Evolutionary conservation across 106 monocot species (phyloP), one percentile per base, ranked within the genome.

Genomic region (Dendrobium catenatum): DNA sequence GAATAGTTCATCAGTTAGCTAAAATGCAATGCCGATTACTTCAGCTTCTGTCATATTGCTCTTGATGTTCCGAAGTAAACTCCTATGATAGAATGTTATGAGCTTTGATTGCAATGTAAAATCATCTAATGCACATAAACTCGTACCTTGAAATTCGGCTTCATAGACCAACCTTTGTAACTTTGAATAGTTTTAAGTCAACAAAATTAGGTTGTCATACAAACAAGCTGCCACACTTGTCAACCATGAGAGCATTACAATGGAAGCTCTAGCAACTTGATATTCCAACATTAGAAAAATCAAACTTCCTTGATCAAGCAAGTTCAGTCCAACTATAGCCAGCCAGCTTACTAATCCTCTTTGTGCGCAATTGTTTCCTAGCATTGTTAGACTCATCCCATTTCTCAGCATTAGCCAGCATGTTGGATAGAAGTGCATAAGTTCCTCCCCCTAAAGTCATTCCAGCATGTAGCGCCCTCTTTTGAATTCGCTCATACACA

Each of bases 301-400:
- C 26, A 66, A 66, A 76, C 17, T 49, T 48, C 26, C 19, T 4
- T 4, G 9, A 76, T 76, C 76, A 76, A 27, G 24, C 24, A 9
- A 47, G 9, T 49, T 83, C 82, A 79, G 80, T 81, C 88, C 86
- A 86, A 80, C 86, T 88, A 85, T 80, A 83, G 7, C 88, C 88
- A 55, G n/a, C 80, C 4, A 40, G 47, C 72, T 91, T 88, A 58
- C 33, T 76, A 48, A 90, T 73, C 67, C 66, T 77, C 56, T 74
- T 82, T 41, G 41, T 42, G 7, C 54, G 59, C 86, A 88, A 80
- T 41, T 54, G 73, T 43, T 91, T 82, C 59, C 86, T 88, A 15
- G 82, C 78, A 51, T 27, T 49, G 20, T 72, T 55, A 40, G 88
- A 79, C 43, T 76, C 77, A 33, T 86, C 68, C 83, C 85, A 90